Percentiles rank a stretch among this genome's conserved stretches.
Evolutionary conservation across 2,329 filamentous ascomycete species (phyloP).

Genomic region (Beauveria sp.): DNA sequence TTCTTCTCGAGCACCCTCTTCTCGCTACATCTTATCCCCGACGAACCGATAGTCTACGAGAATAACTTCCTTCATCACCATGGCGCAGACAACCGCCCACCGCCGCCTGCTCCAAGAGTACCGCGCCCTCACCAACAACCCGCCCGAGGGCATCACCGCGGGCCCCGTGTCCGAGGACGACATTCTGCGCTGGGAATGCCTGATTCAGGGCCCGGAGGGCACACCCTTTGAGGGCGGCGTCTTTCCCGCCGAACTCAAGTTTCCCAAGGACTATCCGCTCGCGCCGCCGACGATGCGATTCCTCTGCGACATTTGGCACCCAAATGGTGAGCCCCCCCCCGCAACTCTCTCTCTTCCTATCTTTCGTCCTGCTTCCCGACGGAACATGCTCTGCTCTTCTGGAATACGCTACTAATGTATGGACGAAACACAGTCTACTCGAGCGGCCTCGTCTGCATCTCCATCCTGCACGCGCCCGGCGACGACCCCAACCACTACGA

Average conservation of each 20-base stretch:
- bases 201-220: constrained; percentile 91
- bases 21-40: no score
- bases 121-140: constrained; percentile 84
- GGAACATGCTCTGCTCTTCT: neutral
- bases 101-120: constrained; percentile 94
- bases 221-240: constrained; percentile 95
- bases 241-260: constrained; percentile 90
- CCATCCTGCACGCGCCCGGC: constrained; percentile 92
- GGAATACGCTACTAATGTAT: no score
- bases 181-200: constrained; percentile 89
- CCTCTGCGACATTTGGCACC: constrained; percentile 89
- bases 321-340: constrained; percentile 59
- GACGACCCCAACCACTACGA: constrained; percentile 99
- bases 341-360: neutral
- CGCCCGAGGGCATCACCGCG: constrained; percentile 95
- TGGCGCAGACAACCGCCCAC: constrained; percentile 57
- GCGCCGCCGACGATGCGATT: constrained; percentile 96
- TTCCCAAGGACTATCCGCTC: constrained; percentile 94
- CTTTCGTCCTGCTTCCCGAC: neutral
- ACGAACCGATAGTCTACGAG: neutral
- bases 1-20: no score
- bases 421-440: constrained; percentile 61
- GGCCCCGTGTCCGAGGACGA: constrained; percentile 92
- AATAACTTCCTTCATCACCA: constrained; percentile 18
- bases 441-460: constrained; percentile 90